These are phyloP conservation scores for Leptodermis oblonga DNA, from an alignment of 257 asterid genomes.

Conservation along the genomic window DNA sequence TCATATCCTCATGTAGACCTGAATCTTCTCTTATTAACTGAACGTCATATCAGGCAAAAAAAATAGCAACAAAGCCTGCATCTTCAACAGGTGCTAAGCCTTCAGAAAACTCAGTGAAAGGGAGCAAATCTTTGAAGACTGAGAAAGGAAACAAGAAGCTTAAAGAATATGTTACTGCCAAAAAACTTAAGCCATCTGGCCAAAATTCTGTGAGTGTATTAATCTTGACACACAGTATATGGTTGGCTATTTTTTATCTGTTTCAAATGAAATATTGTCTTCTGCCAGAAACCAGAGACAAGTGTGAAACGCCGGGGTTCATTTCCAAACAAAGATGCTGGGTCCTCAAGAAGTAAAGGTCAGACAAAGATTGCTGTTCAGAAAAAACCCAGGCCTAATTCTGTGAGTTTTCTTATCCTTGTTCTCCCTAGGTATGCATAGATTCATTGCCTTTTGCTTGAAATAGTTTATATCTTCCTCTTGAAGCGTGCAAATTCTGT, in stretches of 20 bases:
- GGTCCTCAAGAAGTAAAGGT: conserved; percentile 2
- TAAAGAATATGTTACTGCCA: not conserved
- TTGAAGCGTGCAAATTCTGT: not conserved
- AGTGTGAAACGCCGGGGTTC: not conserved
- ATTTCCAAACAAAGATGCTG: not conserved
- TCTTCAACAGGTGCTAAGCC: conserved; percentile 4
- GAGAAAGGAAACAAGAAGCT: conserved; percentile 17
- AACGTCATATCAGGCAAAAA: conserved; percentile 14
- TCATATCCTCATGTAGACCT: not conserved
- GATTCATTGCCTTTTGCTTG: not conserved
- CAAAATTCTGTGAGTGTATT: conserved; percentile 16
- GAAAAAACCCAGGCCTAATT: not conserved
- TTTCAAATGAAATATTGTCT: not conserved
- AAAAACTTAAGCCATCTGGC: not conserved
- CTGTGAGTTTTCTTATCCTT: conserved; percentile 15
- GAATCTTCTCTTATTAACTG: not conserved
- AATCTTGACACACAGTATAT: not conserved
- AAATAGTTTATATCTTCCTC: not conserved
- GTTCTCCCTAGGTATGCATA: not conserved
- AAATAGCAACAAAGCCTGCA: not conserved
- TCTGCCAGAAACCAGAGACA: conserved; percentile 12
- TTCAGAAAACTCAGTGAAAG: conserved; percentile 6
- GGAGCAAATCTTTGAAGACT: conserved; percentile 7
- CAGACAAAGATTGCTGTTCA: conserved; percentile 7
- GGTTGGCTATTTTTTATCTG: not conserved